A percentile compares a stretch with the other conserved stretches of the same genome.
These are phyloP conservation scores for Hypomyces rosellus DNA, from an alignment of 2,329 filamentous ascomycete genomes.

Conservation along the genomic window DNA sequence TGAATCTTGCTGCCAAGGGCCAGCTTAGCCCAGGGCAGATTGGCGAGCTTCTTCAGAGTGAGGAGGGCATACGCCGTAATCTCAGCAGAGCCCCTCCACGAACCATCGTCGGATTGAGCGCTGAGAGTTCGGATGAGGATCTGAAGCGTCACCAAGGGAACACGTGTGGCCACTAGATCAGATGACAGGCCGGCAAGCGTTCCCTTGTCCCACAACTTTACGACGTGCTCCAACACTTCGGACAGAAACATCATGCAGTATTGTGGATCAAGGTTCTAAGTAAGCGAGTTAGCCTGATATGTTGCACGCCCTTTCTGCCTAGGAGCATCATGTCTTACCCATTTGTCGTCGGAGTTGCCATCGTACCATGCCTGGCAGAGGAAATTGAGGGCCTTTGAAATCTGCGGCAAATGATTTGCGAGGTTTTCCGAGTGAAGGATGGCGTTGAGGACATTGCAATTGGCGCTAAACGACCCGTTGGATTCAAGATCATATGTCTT, in stretches of 20 bases:
- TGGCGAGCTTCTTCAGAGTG: background rate
- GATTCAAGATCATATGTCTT: slow-evolving; percentile 11
- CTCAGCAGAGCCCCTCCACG: slow-evolving; percentile 13
- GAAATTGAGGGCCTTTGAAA: slow-evolving; percentile 11
- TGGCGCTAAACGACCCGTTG: slow-evolving; percentile 11
- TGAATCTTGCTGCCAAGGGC: background rate
- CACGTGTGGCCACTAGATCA: background rate
- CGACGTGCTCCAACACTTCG: no score
- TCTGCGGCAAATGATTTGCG: slow-evolving; percentile 7
- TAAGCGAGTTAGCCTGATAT: no score
- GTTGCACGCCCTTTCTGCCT: background rate
- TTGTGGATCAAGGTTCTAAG: background rate
- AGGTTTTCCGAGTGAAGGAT: slow-evolving; percentile 6
- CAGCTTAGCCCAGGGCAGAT: slow-evolving; percentile 1
- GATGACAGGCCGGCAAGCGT: background rate
- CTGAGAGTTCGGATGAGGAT: background rate
- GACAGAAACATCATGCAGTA: background rate
- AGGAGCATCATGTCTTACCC: slow-evolving; percentile 6
- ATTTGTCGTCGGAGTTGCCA: slow-evolving; percentile 13
- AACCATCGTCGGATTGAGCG: slow-evolving; percentile 4
- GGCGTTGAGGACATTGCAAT: slow-evolving; percentile 13
- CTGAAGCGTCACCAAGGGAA: background rate
- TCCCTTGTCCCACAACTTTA: background rate
- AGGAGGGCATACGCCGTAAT: slow-evolving; percentile 10
- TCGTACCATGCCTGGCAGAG: slow-evolving; percentile 12